These are phyloP conservation scores for Dothistroma pini DNA, from an alignment of 2,329 filamentous ascomycete species.

Conservation along the genomic window DNA sequence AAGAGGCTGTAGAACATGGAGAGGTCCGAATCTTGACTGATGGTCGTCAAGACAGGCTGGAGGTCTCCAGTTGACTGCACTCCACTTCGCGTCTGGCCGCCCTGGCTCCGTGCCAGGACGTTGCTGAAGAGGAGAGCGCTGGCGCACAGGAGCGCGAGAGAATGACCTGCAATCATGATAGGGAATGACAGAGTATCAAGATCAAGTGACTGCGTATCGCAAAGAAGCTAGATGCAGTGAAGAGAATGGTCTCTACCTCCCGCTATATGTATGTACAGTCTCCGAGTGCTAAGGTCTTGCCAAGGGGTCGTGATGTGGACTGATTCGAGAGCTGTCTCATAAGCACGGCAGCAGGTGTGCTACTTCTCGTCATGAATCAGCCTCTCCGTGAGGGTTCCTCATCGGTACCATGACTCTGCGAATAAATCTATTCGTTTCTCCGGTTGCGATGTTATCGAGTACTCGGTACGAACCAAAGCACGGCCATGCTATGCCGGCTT, in stretches of 20 bases:
- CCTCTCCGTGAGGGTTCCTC: neutral
- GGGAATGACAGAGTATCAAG: neutral
- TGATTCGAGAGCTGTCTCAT: neutral
- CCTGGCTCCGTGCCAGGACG: neutral
- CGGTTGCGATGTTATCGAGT: neutral
- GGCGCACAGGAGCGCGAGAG: neutral
- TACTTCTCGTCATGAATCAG: neutral
- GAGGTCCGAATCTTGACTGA: neutral
- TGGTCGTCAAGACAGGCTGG: slow-evolving; percentile 2
- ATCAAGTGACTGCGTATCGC: neutral
- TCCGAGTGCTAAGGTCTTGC: neutral
- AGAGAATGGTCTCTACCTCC: neutral
- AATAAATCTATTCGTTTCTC: neutral
- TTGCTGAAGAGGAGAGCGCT: neutral
- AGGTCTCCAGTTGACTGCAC: neutral
- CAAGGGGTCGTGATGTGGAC: neutral
- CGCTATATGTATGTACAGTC: neutral
- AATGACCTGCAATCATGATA: neutral
- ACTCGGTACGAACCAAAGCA: neutral
- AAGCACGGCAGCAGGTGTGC: neutral
- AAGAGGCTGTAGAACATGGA: slow-evolving; percentile 5
- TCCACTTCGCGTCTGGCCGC: neutral
- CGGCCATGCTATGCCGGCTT: neutral
- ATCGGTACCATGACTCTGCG: neutral
- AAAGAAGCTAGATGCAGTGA: neutral